These are phyloP conservation scores for Thelonectria olida DNA, from an alignment of 2,329 filamentous ascomycete genomes.

Conservation along the genomic window DNA sequence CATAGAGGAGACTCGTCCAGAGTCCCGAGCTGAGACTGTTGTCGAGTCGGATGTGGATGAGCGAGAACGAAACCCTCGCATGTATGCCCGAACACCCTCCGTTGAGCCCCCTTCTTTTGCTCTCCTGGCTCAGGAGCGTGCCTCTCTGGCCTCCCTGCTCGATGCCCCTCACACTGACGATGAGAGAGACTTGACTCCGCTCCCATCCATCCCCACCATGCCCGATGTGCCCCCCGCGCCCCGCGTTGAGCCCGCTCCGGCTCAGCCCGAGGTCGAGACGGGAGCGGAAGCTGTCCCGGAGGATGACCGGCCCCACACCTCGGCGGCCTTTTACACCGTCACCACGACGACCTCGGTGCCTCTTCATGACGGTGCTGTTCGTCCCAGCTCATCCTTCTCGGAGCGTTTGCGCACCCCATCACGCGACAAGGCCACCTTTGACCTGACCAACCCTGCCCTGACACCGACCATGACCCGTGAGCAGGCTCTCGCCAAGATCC, in stretches of 20 bases:
- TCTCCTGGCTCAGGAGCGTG: constrained; percentile 60
- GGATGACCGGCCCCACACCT: constrained; percentile 54
- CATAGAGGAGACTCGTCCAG: background rate
- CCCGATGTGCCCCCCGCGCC: constrained; percentile 30
- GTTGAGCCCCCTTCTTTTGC: constrained; percentile 70
- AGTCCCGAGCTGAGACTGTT: constrained; percentile 20
- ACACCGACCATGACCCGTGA: constrained; percentile 76
- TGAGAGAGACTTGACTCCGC: constrained; percentile 45
- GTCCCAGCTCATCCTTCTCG: constrained; percentile 52
- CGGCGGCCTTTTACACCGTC: constrained; percentile 56
- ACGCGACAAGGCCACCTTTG: constrained; percentile 55
- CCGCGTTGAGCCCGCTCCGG: constrained; percentile 20
- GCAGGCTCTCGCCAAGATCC: constrained; percentile 78
- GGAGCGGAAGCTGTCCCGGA: constrained; percentile 32
- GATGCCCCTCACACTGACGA: constrained; percentile 58
- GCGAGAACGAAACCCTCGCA: constrained; percentile 46
- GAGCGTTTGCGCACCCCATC: constrained; percentile 58
- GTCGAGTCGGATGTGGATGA: constrained; percentile 42
- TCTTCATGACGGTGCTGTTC: constrained; percentile 55
- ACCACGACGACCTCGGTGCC: constrained; percentile 63
- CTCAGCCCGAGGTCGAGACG: constrained; percentile 17
- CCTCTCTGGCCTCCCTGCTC: constrained; percentile 69
- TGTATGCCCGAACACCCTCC: constrained; percentile 68
- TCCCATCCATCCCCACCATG: constrained; percentile 51
- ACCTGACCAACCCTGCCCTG: constrained; percentile 65